Percentiles rank a stretch among this genome's conserved stretches.
These are phyloP conservation scores for Populus hybrid DNA, from an alignment of 441 rosid species.

Conservation along the genomic window DNA sequence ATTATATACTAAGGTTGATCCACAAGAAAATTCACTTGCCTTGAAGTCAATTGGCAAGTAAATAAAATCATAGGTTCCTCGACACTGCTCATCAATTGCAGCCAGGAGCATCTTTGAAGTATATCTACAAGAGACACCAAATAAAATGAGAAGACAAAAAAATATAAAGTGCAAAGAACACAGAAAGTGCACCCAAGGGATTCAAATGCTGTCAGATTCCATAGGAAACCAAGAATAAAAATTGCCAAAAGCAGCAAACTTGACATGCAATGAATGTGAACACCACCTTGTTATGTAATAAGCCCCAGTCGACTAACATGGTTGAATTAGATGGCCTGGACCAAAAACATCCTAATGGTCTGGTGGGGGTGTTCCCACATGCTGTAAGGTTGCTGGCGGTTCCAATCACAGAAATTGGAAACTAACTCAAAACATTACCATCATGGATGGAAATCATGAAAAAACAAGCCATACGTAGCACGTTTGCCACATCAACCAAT, in stretches of 20 bases:
- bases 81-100: constrained; percentile 64
- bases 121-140: constrained; percentile 39
- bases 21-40: constrained; percentile 33
- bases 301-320: not conserved
- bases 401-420: not conserved
- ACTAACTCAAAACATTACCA: not conserved
- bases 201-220: not conserved
- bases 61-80: constrained; percentile 70
- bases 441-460: not conserved
- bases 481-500: not conserved
- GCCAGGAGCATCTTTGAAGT: constrained; percentile 79
- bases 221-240: constrained; percentile 1
- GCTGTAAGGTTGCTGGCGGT: not conserved
- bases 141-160: not conserved
- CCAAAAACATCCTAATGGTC: not conserved
- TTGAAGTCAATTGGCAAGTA: constrained; percentile 79
- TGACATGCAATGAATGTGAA: constrained; percentile 1
- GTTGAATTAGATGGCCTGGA: not conserved
- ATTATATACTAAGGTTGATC: not conserved
- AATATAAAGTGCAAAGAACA: not conserved
- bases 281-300: not conserved
- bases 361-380: not conserved
- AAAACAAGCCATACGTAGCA: not conserved
- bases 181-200: not conserved
- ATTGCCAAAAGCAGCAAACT: constrained; percentile 1